A percentile compares a stretch with the other conserved stretches of the same genome.
Evolutionary conservation across 2,329 filamentous ascomycete species (phyloP).

Genomic region (Ophiostoma ulmi): DNA sequence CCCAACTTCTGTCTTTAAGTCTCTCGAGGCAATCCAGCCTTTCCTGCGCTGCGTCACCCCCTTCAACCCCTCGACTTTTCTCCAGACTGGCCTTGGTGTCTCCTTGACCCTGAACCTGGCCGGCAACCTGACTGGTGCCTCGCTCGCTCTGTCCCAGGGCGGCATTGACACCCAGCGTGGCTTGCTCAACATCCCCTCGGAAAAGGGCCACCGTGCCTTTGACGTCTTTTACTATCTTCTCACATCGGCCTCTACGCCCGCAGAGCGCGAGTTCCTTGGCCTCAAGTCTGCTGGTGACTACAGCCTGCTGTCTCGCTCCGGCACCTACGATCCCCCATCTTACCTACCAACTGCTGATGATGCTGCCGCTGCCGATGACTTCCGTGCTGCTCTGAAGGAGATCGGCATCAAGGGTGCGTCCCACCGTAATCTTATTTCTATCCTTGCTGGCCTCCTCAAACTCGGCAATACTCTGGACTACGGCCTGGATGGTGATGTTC

Average conservation of each 20-base stretch:
- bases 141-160: slow-evolving; percentile 73
- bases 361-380: slow-evolving; percentile 86
- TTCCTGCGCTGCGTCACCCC: slow-evolving; percentile 86
- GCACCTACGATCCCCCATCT: slow-evolving; percentile 76
- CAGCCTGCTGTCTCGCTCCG: slow-evolving; percentile 71
- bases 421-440: slow-evolving; percentile 78
- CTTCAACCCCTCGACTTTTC: slow-evolving; percentile 76
- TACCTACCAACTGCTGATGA: slow-evolving; percentile 93
- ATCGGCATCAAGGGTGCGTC: slow-evolving; percentile 88
- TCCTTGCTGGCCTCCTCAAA: slow-evolving; percentile 80
- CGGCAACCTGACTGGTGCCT: slow-evolving; percentile 71
- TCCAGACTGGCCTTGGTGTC: slow-evolving; percentile 74
- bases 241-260: slow-evolving; percentile 80
- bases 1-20: slow-evolving; percentile 68
- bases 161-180: slow-evolving; percentile 82
- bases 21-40: slow-evolving; percentile 74
- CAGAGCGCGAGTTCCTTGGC: slow-evolving; percentile 82
- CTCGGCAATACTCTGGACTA: slow-evolving; percentile 88
- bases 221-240: slow-evolving; percentile 97
- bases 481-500: slow-evolving; percentile 71
- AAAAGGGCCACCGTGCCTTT: slow-evolving; percentile 83
- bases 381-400: slow-evolving; percentile 76
- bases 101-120: slow-evolving; percentile 75
- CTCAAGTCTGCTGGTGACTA: slow-evolving; percentile 75
- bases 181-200: slow-evolving; percentile 70